These are phyloP conservation scores for Scheffersomyces cryptocercus DNA, from an alignment of 1,139 yeast species.

Conservation along the genomic window DNA sequence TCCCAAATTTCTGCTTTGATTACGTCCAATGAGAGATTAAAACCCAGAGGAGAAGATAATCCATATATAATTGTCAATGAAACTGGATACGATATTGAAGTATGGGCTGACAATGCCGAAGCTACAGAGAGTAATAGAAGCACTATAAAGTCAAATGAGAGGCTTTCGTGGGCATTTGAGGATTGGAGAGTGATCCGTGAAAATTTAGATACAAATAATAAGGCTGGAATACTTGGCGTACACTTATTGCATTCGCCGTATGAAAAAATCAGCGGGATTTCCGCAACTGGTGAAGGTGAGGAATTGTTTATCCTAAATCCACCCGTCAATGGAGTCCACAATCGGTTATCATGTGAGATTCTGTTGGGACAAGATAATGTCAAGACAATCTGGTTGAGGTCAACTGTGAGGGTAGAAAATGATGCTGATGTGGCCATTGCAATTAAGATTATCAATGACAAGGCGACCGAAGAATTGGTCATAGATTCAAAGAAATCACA, in stretches of 20 bases:
- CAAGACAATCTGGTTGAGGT: conserved; percentile 71
- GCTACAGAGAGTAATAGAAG: conserved; percentile 23
- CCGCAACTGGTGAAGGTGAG: conserved; percentile 85
- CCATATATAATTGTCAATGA: conserved; percentile 83
- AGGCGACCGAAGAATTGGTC: conserved; percentile 23
- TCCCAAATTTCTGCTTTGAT: conserved; percentile 66
- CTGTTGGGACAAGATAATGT: conserved; percentile 72
- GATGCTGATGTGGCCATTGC: conserved; percentile 64
- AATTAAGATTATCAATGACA: conserved; percentile 29
- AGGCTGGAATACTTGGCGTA: conserved; percentile 61
- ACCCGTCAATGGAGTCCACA: conserved; percentile 61
- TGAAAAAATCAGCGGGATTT: conserved; percentile 53
- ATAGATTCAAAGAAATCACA: conserved; percentile 56
- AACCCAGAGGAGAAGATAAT: conserved; percentile 75
- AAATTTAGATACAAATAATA: conserved; percentile 66
- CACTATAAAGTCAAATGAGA: conserved; percentile 49
- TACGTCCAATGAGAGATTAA: conserved; percentile 52
- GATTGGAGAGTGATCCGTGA: conserved; percentile 91
- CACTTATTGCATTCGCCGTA: conserved; percentile 56
- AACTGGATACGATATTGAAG: conserved; percentile 76
- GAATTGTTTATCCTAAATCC: conserved; percentile 71
- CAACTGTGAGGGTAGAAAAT: conserved; percentile 73
- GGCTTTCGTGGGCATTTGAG: conserved; percentile 86
- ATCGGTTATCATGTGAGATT: conserved; percentile 73
- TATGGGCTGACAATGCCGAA: conserved; percentile 64